These are phyloP conservation scores for Zygoascus biomembranicola DNA, from an alignment of 805 yeast genomes.

Conservation along the genomic window DNA sequence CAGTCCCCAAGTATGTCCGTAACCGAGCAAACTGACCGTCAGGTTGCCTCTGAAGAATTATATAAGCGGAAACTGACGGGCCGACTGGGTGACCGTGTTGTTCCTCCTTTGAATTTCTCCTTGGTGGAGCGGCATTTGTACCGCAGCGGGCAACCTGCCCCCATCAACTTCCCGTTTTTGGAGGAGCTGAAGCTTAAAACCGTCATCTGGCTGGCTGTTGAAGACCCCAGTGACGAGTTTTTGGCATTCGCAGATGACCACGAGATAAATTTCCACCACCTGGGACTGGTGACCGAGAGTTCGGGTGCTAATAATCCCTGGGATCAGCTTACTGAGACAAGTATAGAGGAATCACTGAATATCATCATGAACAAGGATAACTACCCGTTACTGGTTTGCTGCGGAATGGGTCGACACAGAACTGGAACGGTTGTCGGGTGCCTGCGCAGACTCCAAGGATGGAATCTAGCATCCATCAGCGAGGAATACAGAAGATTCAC, in stretches of 20 bases:
- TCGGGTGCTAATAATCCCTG: conserved; percentile 62
- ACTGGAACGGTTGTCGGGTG: conserved; percentile 97
- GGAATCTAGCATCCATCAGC: conserved; percentile 92
- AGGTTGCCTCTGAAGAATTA: no score
- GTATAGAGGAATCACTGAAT: conserved; percentile 71
- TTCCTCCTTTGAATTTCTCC: conserved; percentile 92
- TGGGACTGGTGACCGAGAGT: conserved; percentile 54
- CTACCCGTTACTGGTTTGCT: conserved; percentile 84
- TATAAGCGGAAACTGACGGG: not conserved
- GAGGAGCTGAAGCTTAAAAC: conserved; percentile 65
- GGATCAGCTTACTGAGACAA: conserved; percentile 85
- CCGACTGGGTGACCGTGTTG: conserved; percentile 22
- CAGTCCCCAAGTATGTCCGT: no score
- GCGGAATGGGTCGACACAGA: conserved; percentile 98
- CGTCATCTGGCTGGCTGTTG: conserved; percentile 90
- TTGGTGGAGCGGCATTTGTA: conserved; percentile 86
- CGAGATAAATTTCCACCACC: conserved; percentile 69
- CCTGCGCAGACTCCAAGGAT: conserved; percentile 83
- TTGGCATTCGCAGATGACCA: conserved; percentile 70
- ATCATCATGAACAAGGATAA: conserved; percentile 62
- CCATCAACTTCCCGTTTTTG: conserved; percentile 83
- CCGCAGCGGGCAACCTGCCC: conserved; percentile 90
- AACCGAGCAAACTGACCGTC: no score
- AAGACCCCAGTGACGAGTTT: conserved; percentile 87
- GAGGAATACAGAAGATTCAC: conserved; percentile 94